A percentile compares a stretch with the other conserved stretches of the same genome.
These are phyloP conservation scores for Umbelopsis ramanniana DNA, from an alignment of 192 early-diverging fungal species.

Conservation along the genomic window DNA sequence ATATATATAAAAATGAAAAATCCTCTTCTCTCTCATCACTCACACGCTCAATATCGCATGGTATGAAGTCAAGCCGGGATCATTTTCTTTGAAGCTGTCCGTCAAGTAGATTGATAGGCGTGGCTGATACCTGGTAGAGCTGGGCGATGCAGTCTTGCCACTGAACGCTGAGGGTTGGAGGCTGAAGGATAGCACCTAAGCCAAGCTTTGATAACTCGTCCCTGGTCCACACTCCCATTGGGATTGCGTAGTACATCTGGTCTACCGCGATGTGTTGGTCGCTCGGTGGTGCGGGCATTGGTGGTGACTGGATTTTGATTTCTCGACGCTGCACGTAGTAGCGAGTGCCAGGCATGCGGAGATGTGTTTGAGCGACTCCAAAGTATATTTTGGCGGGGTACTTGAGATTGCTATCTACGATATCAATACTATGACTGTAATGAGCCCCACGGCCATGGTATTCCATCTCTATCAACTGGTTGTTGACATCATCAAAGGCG, in stretches of 20 bases:
- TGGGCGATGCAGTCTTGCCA: neutral
- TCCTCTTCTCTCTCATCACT: too few species aligned
- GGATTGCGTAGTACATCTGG: neutral
- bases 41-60: too few species aligned
- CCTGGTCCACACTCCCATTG: neutral
- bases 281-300: neutral
- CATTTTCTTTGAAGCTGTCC: too few species aligned
- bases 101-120: too few species aligned
- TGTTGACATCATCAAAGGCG: constrained; percentile 32
- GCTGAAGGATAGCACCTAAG: neutral
- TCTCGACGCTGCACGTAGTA: constrained; percentile 33
- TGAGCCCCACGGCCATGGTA: constrained; percentile 21
- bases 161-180: neutral
- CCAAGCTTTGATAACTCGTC: neutral
- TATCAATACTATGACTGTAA: constrained; percentile 32
- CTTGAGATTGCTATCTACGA: constrained; percentile 32
- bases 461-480: constrained; percentile 29
- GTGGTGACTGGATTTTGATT: neutral
- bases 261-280: neutral
- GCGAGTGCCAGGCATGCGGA: constrained; percentile 43
- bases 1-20: too few species aligned
- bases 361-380: constrained; percentile 34
- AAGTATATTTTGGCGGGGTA: constrained; percentile 29
- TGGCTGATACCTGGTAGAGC: neutral
- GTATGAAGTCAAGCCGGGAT: too few species aligned